A percentile compares a stretch with the other conserved stretches of the same genome.
Conservation (phyloP, 2,329 filamentous ascomycete genomes). For the Pseudohalonectria lignicola region DNA sequence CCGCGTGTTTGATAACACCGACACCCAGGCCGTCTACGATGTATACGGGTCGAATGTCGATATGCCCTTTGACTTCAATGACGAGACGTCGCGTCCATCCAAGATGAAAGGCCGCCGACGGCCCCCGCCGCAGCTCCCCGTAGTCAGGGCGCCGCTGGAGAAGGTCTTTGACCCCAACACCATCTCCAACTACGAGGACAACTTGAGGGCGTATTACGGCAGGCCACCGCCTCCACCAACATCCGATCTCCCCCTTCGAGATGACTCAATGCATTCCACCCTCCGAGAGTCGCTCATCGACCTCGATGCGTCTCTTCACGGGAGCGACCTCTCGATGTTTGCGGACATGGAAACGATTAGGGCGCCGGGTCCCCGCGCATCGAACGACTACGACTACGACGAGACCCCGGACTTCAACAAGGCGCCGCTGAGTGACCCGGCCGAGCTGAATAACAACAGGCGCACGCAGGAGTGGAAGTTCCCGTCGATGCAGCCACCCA, state of each 20-base stretch:
- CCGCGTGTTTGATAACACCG: conserved; percentile 38
- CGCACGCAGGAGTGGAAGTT: conserved; percentile 42
- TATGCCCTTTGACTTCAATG: conserved; percentile 30
- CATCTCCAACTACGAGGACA: conserved; percentile 52
- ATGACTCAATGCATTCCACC: conserved; percentile 39
- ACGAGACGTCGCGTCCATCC: conserved; percentile 37
- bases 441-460: conserved; percentile 31
- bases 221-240: conserved; percentile 26
- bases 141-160: conserved; percentile 47
- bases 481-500: conserved; percentile 32
- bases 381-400: conserved; percentile 37
- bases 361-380: conserved; percentile 31
- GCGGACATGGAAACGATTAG: conserved; percentile 51
- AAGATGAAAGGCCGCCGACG: conserved; percentile 41
- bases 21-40: conserved; percentile 48
- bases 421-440: conserved; percentile 46
- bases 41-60: conserved; percentile 45
- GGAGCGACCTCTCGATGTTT: conserved; percentile 44
- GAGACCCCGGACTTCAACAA: conserved; percentile 31
- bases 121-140: conserved; percentile 47
- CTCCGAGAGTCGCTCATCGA: conserved; percentile 56
- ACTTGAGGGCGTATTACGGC: conserved; percentile 50
- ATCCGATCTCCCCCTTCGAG: conserved; percentile 49
- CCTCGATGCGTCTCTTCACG: conserved; percentile 47
- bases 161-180: conserved; percentile 58